A percentile compares a stretch with the other conserved stretches of the same genome.
phyloP scores from a whole-genome alignment of 2,329 filamentous ascomycete species.

The Bipolaris oryzae region DNA sequence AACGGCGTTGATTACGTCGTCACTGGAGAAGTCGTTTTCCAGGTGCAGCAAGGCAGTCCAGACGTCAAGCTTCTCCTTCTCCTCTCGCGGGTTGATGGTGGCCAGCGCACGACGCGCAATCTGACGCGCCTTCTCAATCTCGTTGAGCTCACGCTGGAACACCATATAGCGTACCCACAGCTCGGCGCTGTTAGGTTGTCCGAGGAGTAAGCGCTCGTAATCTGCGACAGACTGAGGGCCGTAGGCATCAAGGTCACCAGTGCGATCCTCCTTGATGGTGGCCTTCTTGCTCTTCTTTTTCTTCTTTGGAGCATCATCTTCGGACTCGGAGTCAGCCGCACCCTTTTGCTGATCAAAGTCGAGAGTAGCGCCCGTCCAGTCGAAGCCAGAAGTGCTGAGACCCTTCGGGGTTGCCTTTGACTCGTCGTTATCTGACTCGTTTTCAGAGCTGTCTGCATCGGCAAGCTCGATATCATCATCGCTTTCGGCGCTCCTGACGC shows the following conservation, averaged over 20 bases:
- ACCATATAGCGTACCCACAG: conserved; percentile 99
- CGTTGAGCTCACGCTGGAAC: conserved; percentile 92
- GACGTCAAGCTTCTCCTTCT: conserved; percentile 90
- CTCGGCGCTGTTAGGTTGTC: conserved; percentile 88
- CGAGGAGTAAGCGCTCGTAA: conserved; percentile 90
- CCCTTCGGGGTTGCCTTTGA: conserved; percentile 45
- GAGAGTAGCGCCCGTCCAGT: conserved; percentile 76
- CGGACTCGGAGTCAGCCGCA: conserved; percentile 60
- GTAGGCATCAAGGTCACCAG: conserved; percentile 86
- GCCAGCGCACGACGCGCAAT: conserved; percentile 88
- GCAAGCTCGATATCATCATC: conserved; percentile 46
- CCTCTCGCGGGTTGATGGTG: conserved; percentile 88
- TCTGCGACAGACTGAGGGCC: conserved; percentile 90
- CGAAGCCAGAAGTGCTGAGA: conserved; percentile 77
- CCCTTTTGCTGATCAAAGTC: conserved; percentile 60
- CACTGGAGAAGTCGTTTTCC: conserved; percentile 86
- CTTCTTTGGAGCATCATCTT: conserved; percentile 57
- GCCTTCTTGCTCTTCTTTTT: conserved; percentile 77
- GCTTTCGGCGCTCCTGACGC: conserved; percentile 48
- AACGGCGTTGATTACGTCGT: conserved; percentile 79
- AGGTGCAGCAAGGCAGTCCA: conserved; percentile 96
- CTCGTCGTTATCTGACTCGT: conserved; percentile 29
- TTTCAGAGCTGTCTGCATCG: conserved; percentile 44
- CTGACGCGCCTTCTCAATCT: conserved; percentile 84
- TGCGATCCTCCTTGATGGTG: conserved; percentile 83